Evolutionary conservation across 805 yeast species (phyloP).

Genomic region (Nematodospora valgi): DNA sequence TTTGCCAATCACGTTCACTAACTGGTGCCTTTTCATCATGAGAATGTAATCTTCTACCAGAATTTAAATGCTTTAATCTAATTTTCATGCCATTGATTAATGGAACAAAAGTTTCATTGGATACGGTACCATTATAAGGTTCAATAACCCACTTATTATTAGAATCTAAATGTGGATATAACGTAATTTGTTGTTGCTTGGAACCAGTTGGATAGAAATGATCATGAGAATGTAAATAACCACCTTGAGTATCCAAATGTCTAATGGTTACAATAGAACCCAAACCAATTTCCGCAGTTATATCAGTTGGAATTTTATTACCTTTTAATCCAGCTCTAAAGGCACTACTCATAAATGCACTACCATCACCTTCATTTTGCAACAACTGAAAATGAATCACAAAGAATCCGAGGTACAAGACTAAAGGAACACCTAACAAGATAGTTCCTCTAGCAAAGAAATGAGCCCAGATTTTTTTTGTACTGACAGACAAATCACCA

Average conservation of each 20-base stretch:
- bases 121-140: conserved; percentile 57
- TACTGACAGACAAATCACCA: conserved; percentile 62
- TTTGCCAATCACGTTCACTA: conserved; percentile 76
- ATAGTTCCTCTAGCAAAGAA: conserved; percentile 48
- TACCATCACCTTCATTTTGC: conserved; percentile 63
- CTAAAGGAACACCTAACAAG: conserved; percentile 56
- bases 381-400: conserved; percentile 60
- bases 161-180: conserved; percentile 73
- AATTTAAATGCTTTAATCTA: conserved; percentile 56
- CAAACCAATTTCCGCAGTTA: conserved; percentile 67
- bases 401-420: conserved; percentile 57
- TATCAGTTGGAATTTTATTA: conserved; percentile 54
- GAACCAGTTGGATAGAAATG: conserved; percentile 74
- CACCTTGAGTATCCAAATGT: conserved; percentile 71
- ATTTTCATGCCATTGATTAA: conserved; percentile 67
- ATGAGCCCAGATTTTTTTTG: conserved; percentile 44
- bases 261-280: conserved; percentile 65
- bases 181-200: conserved; percentile 77
- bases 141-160: conserved; percentile 75
- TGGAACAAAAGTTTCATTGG: conserved; percentile 57
- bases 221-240: conserved; percentile 79
- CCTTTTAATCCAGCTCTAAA: conserved; percentile 64
- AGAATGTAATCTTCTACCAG: conserved; percentile 71
- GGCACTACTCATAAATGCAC: conserved; percentile 68
- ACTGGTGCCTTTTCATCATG: conserved; percentile 83